phyloP scores from a whole-genome alignment of 2,329 filamentous ascomycete genomes.

The Aspergillus pseudotamarii region DNA sequence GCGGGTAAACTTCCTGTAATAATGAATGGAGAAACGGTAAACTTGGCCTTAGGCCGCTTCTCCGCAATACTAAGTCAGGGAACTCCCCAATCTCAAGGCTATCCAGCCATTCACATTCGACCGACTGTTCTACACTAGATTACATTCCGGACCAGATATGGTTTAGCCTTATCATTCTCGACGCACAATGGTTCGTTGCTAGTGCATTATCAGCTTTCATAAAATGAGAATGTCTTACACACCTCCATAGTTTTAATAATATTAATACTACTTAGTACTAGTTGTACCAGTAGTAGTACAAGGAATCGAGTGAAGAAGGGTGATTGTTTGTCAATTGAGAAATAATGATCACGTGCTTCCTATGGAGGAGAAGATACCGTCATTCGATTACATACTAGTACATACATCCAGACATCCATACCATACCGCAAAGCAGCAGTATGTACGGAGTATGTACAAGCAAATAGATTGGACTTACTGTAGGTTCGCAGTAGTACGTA shows the following conservation, averaged over 20 bases:
- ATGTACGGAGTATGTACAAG: background rate
- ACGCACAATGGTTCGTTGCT: background rate
- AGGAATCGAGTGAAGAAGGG: background rate
- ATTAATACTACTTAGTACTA: background rate
- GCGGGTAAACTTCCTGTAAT: conserved; percentile 11
- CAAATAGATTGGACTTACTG: background rate
- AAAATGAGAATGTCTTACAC: background rate
- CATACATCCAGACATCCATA: background rate
- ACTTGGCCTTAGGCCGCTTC: conserved; percentile 1
- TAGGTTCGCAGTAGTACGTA: background rate
- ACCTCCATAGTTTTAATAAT: background rate
- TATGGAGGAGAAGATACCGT: background rate
- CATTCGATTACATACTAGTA: background rate
- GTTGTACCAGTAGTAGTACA: background rate
- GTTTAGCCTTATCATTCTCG: conserved; percentile 2
- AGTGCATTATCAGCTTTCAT: background rate
- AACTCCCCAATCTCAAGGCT: background rate
- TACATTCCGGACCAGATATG: background rate
- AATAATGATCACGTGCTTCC: background rate
- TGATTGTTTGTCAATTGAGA: background rate
- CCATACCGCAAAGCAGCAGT: background rate
- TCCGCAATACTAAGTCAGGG: conserved; percentile 1
- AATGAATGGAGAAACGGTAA: background rate
- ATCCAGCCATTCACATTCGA: background rate
- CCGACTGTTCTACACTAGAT: background rate